Evolutionary conservation across 441 rosid species (phyloP).

Genomic region (Geranium incanum): DNA sequence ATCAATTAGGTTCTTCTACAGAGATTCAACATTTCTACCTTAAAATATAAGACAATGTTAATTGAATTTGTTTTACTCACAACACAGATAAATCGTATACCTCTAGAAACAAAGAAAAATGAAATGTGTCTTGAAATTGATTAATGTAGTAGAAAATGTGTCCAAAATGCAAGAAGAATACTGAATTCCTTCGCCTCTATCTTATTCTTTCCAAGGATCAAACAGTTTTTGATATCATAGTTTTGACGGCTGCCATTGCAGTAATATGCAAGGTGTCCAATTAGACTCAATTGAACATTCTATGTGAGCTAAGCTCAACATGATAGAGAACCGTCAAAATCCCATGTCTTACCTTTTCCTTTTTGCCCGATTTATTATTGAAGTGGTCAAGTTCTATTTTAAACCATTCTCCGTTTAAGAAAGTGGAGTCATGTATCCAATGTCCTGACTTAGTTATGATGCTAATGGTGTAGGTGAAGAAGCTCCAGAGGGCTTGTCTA

Average conservation of each 20-base stretch:
- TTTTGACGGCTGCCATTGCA: neutral
- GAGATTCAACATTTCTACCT: neutral
- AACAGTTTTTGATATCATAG: neutral
- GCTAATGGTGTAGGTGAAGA: slow-evolving; percentile 50
- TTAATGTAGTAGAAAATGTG: neutral
- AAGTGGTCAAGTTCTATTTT: neutral
- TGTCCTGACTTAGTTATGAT: slow-evolving; percentile 13
- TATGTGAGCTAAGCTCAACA: neutral
- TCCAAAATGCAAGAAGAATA: neutral
- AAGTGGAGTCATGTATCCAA: neutral
- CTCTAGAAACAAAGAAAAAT: neutral
- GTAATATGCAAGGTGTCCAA: neutral
- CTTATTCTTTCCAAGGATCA: neutral
- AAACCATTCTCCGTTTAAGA: neutral
- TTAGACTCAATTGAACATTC: neutral
- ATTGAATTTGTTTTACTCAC: neutral
- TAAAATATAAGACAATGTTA: neutral
- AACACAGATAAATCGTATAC: neutral
- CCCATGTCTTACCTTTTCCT: neutral
- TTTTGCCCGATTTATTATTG: neutral
- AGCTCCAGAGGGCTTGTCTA: slow-evolving; percentile 90
- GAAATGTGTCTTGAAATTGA: neutral
- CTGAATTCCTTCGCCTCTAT: neutral
- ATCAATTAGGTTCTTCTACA: too few species aligned
- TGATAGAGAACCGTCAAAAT: neutral